phyloP scores from a whole-genome alignment of 441 rosid genomes.

The Pelargonium fulgidum region DNA sequence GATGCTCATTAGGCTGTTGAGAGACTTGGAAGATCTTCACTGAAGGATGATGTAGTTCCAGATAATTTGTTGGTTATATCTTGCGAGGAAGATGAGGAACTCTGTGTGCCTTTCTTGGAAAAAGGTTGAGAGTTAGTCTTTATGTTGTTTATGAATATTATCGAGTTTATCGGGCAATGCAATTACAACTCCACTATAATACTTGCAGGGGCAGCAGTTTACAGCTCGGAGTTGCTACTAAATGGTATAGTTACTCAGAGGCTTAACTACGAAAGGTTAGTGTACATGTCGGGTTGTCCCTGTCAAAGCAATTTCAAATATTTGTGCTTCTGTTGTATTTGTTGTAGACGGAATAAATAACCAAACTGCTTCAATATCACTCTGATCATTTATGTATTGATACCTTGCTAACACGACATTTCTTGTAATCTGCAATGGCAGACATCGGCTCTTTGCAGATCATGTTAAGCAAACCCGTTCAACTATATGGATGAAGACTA shows the following conservation, averaged over 20 bases:
- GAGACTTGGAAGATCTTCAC: slow-evolving; percentile 29
- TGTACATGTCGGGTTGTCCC: too few relatives aligned
- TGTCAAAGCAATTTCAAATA: too few relatives aligned
- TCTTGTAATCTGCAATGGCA: slow-evolving; percentile 24
- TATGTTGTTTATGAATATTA: neutral
- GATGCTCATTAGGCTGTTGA: slow-evolving; percentile 37
- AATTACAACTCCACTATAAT: neutral
- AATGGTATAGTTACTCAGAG: slow-evolving; percentile 59
- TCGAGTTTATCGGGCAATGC: neutral
- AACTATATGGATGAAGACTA: slow-evolving; percentile 39
- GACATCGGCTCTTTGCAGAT: slow-evolving; percentile 69
- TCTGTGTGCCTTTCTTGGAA: slow-evolving; percentile 39
- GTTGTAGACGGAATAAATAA: neutral
- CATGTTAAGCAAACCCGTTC: slow-evolving; percentile 68
- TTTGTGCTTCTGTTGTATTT: neutral
- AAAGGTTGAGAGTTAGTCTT: slow-evolving; percentile 30
- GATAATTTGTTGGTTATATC: slow-evolving; percentile 47
- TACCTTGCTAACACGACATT: slow-evolving; percentile 11
- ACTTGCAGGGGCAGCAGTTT: slow-evolving; percentile 39
- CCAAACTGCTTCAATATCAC: neutral
- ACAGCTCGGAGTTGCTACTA: slow-evolving; percentile 50
- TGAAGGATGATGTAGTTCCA: slow-evolving; percentile 25
- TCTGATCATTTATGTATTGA: neutral
- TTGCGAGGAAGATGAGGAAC: slow-evolving; percentile 40
- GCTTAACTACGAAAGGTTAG: slow-evolving; percentile 52